Base-by-base conservation (phyloP, 73 alveolate genomes). In the Paramecium primaurelia region DNA sequence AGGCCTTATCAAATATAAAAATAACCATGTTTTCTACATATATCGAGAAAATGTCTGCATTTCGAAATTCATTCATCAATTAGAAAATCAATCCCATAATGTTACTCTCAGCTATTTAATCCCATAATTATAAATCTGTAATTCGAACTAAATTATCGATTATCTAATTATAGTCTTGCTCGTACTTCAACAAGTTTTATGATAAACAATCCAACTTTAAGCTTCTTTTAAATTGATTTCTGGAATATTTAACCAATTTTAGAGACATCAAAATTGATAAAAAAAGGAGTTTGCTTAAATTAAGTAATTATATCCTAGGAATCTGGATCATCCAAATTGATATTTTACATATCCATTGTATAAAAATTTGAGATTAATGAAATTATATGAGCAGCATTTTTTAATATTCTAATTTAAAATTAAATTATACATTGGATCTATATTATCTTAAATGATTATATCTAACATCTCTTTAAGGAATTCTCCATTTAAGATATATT, bases 321-420 rank as follows among this genome's bases (percentile, higher is more conserved):
- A 16, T 45, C 75, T 10, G 47, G 51, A 11, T 80, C 91, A 45
- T 80, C 91, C 11, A 80, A 0, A 45, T 80, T 11, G 12, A 80
- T 45, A 25, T 80, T 44, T 20, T 80, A 36, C 58, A 80, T 32
- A 11, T 80, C 34, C 49, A 80, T 47, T 26, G 91, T 40, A 47
- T 80, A 80, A 45, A 45, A 80, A 26, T 80, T 80, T 49, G 91
- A 42, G 18, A 80, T 47, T 36, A 80, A 45, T 6, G 91, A 80
- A 10, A 80, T 40, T 7, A 80, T 47, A 80, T 80, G 91, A 26
- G 77, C 91, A 20, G 91, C 91, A 80, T 44, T 80, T 47, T 80
- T 80, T 26, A 45, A 38, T 36, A 44, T 73, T 36, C 84, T 64
- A 32, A 3, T 8, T 32, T 64, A 3, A 64, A 3, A 12, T 28